Evolutionary conservation across 2,329 filamentous ascomycete species (phyloP).

Genomic region (Phoma herbarum): DNA sequence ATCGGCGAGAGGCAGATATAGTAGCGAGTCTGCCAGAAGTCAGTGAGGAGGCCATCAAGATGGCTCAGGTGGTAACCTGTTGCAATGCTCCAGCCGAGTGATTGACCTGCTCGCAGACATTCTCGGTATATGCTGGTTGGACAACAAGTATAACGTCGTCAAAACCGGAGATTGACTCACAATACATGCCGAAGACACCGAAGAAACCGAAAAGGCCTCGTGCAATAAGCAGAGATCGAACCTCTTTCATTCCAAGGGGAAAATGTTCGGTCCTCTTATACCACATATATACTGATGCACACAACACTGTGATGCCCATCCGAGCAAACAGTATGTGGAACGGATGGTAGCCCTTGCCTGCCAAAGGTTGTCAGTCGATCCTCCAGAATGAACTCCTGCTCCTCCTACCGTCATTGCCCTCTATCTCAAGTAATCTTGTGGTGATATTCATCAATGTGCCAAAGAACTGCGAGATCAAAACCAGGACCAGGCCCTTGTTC

Average conservation of each 20-base stretch:
- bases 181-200: constrained; percentile 80
- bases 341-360: constrained; percentile 74
- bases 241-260: constrained; percentile 72
- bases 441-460: constrained; percentile 86
- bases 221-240: constrained; percentile 72
- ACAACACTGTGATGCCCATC: constrained; percentile 75
- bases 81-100: background rate
- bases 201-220: constrained; percentile 78
- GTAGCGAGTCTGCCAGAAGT: constrained; percentile 62
- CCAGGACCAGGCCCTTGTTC: constrained; percentile 77
- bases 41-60: constrained; percentile 9
- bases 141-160: background rate
- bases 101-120: background rate
- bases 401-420: constrained; percentile 64
- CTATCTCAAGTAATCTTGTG: constrained; percentile 75
- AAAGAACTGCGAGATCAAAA: constrained; percentile 80
- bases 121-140: background rate
- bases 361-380: background rate
- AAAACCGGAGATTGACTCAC: constrained; percentile 45
- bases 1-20: constrained; percentile 85
- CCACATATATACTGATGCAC: constrained; percentile 78
- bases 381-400: too few relatives aligned
- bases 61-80: background rate
- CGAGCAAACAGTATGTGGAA: constrained; percentile 81
- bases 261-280: constrained; percentile 71